These are phyloP conservation scores for Tripidium arundinaceum DNA, from an alignment of 202 grass and related monocot species.

Conservation along the genomic window DNA sequence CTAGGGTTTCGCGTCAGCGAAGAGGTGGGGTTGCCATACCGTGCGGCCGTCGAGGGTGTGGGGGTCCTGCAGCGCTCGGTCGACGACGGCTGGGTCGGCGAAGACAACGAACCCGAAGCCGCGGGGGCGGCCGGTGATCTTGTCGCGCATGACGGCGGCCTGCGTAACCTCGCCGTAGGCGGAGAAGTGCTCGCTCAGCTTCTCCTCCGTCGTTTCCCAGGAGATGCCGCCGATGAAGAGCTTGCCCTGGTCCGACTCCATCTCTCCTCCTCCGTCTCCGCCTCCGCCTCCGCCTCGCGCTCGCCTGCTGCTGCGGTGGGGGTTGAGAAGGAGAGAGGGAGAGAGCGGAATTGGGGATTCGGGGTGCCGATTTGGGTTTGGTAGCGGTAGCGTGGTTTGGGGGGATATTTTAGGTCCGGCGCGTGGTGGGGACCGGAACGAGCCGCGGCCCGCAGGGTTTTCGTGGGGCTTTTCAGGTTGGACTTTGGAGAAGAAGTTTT, in stretches of 20 bases:
- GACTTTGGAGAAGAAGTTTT: neutral
- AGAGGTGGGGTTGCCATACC: conserved; percentile 26
- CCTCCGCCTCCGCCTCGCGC: conserved; percentile 14
- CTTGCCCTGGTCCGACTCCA: conserved; percentile 98
- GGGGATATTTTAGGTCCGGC: conserved; percentile 36
- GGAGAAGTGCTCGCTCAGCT: conserved; percentile 86
- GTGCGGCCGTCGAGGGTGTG: conserved; percentile 90
- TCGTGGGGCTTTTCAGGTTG: neutral
- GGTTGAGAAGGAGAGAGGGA: neutral
- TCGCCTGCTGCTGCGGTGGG: conserved; percentile 10
- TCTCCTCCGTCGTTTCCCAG: conserved; percentile 95
- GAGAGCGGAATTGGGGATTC: conserved; percentile 41
- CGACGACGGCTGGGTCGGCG: conserved; percentile 62
- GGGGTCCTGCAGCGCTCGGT: conserved; percentile 72
- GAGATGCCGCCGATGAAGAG: conserved; percentile 97
- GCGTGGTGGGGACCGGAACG: neutral
- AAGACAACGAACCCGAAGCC: conserved; percentile 95
- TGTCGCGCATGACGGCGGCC: conserved; percentile 89
- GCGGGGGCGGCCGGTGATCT: conserved; percentile 80
- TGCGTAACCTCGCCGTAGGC: conserved; percentile 73
- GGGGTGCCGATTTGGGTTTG: neutral
- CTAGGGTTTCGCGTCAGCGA: conserved; percentile 32
- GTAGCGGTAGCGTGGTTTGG: neutral
- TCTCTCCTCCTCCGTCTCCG: conserved; percentile 6
- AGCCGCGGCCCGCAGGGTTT: neutral